Base-by-base conservation (phyloP, 495 filamentous ascomycete species). In the Aspergillus saccharolyticus region DNA sequence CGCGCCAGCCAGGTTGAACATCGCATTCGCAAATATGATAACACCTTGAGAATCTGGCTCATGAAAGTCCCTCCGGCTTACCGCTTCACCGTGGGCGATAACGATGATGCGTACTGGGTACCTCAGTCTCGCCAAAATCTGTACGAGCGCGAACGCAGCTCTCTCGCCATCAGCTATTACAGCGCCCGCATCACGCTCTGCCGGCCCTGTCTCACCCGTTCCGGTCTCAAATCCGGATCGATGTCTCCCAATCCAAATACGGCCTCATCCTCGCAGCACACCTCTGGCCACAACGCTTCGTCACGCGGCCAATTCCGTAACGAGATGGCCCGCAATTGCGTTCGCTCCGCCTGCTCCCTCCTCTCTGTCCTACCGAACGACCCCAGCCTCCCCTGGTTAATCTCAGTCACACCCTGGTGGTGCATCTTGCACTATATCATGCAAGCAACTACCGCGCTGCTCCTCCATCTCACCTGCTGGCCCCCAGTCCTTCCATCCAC, bases 371-470 rank as follows among this genome's bases (percentile, higher is more conserved):
- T 88, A 4, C 80, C 78, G 2, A 67, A 75, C 0, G 44, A 58
- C 0, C 65, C 69, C 0, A 67, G 77, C 42, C 49, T 70, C 15
- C 22, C 56, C 22, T 77, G 72, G 68, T 60, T 87, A 0, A 80
- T 78, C 33, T 67, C 69, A 22, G 62, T 74, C 2, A 65, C 77
- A 0, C 83, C 84, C 16, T 87, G 83, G 83, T 89, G 83, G 83
- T 76, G 70, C 39, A 67, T 83, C 6, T 68, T 88, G 0, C 84
- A 89, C 61, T 81, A 78, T 58, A 58, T 88, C 6, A 85, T 85
- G 74, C 83, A 87, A 67, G 82, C 84, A 1, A 78, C 78, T 0
- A 78, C 76, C 0, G 76, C 85, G 4, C 63, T 87, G 5, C 73
- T 87, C 57, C 69, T 85, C 7, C 80, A 83, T 39, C 61, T 85